Conservation (phyloP, 2,329 filamentous ascomycete species). For the Fusarium siculi region DNA sequence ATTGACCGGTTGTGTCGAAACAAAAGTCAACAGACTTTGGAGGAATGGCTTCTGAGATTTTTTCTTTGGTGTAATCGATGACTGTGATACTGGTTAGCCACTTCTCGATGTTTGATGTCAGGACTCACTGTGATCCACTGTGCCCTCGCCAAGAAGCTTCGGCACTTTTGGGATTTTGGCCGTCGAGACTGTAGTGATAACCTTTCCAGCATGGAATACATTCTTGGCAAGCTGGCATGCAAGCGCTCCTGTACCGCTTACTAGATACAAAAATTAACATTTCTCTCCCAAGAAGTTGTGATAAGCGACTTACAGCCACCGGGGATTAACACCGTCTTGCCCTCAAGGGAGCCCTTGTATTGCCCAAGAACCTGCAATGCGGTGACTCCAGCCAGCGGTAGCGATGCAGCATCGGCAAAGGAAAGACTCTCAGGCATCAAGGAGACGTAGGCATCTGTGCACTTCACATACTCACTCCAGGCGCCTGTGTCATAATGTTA, state of each 20-base stretch:
- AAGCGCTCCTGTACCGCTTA: not conserved
- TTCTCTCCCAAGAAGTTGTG: rapidly evolving
- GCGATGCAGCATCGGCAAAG: not conserved
- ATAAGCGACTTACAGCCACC: not conserved
- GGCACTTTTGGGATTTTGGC: not conserved
- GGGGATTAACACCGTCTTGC: not conserved
- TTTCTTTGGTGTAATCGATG: not conserved
- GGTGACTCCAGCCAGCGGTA: not conserved
- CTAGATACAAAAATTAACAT: not conserved
- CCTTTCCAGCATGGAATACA: not conserved
- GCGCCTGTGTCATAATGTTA: not conserved
- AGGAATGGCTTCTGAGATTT: rapidly evolving
- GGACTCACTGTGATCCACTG: not conserved
- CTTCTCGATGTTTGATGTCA: rapidly evolving
- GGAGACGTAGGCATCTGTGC: not conserved
- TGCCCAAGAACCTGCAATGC: not conserved
- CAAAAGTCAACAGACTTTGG: not conserved
- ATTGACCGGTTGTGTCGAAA: not conserved
- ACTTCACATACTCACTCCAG: not conserved
- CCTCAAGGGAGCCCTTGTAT: not conserved
- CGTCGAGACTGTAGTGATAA: not conserved
- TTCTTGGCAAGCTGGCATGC: not conserved
- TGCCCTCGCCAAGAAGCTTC: not conserved
- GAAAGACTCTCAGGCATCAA: not conserved
- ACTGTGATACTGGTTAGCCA: rapidly evolving